Base-by-base conservation (phyloP, 2,329 filamentous ascomycete genomes). In the Paraconiothyrium brasiliense region DNA sequence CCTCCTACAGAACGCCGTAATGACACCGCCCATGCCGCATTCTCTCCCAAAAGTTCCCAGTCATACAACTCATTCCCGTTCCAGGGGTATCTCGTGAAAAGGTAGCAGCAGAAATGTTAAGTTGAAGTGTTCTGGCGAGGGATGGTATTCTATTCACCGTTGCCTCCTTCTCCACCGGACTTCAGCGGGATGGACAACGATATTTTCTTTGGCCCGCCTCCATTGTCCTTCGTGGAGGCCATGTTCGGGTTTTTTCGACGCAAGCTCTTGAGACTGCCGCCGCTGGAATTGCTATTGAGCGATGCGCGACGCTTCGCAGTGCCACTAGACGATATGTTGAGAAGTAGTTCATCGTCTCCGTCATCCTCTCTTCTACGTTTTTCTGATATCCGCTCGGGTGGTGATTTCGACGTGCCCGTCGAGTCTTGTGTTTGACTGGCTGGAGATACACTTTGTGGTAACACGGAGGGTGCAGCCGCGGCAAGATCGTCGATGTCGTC, bases 361-460 rank as follows among this genome's bases (percentile, higher is more conserved):
- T 97, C 93, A 60, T 97, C 94, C 75, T 97, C 94, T 70, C 95
- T 88, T 51, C 94, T 87, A 51, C 94, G 90, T 79, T 98, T 98
- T 77, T 97, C 92, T 0, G 93, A 91, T 20, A 97, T 80, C 57
- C 92, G 87, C 78, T 97, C 93, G 0, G 90, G 91, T 8, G 77
- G 74, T 13, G 70, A 62, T 43, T 75, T 73, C 46, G 71, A 59
- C 57, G 72, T 66, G 47, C 65, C 71, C 24, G 59, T 64, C 49
- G 68, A 65, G n/a, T 70, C 70, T 44, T 70, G 68, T 6, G 67
- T 65, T 50, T 78, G 74, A 13, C 62, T 64, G 3, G 62, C 41
- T 8, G 67, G 62, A 16, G 71, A 58, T 22, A 67, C 56, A 14
- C 74, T 72, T 46, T 77, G 70, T 39, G 73, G 60, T 52, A 68